Base-by-base conservation (phyloP, 768 basidiomycete species). In the Lepiota brunneoincarnata region DNA sequence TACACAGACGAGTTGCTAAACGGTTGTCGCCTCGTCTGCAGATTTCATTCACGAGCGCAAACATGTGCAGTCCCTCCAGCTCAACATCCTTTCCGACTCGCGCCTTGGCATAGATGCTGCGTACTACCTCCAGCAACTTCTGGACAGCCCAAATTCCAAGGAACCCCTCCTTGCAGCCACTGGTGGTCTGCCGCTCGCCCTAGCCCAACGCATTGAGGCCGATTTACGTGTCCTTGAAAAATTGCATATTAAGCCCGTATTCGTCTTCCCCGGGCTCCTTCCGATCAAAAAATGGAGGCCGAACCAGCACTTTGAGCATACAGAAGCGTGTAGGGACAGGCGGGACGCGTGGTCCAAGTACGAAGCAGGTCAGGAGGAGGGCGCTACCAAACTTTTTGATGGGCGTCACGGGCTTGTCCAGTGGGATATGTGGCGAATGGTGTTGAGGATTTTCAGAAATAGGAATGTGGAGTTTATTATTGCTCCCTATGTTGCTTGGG, bases 81-180 rank as follows among this genome's bases (percentile, higher is more conserved):
- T 98, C 50, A 83, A 81, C 53, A 84, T 86, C 0, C 79, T 99
- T 44, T 81, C 90, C 38, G 92, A 97, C 65, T 91, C 94, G 49
- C 89, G 97, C 41, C 87, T 99, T 23, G 97, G 97, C 28, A 97
- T 99, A 66, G 96, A 99, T 79, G 94, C 93, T 2, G 86, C 89
- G 2, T 86, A 88, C 70, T 99, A 98, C 72, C 77, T 99, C 37
- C 79, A 86, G 49, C 76, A 80, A 41, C 78, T 98, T 59, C 86
- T 86, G 14, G 89, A 92, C 51, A 83, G 75, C 56, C 82, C 89
- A 0, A 76, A 83, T 1, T 84, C 92, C 15, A 82, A 90, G 31
- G 97, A 99, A 75, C 89, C 94, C 12, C 82, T 98, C 31, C 83
- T 98, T 11, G 91, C 95, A 0, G 94, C 96, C 0, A 96, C 95